Evolutionary conservation across 1,139 yeast genomes (phyloP), one percentile per base, ranked within the genome.

Genomic region (Trichomonascaceae sp.): DNA sequence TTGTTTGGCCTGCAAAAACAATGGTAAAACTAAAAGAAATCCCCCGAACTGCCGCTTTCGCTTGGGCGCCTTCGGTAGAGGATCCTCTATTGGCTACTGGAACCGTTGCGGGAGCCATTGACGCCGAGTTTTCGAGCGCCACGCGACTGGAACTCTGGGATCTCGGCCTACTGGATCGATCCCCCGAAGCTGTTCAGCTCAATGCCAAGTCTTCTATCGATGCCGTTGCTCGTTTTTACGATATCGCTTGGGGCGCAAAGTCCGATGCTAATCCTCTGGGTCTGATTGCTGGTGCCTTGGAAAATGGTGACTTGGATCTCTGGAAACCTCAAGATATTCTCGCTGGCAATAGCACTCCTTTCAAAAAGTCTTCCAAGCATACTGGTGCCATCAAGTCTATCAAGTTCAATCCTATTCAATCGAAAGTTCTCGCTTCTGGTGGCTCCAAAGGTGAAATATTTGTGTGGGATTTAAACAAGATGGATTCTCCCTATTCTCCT

Each of bases 91-190:
- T 91, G 63, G 97, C 89, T 27, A 82, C 96, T 1, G 99, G 96
- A 45, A 86, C 97, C 0, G 88, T 88, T 19, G 93, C 98, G 0
- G 98, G 98, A 15, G 95, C 97, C 15, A 86, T 93, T 62, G 97
- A 89, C 66, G 87, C 87, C 51, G 83, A 86, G 66, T 90, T 91
- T 71, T 84, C 91, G 50, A 83, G 95, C 41, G 78, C 84, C 41
- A 84, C 96, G 2, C 73, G 80, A 30, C 74, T 93, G 57, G 95
- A 89, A 64, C 76, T 93, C 58, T 87, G 95, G 88, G 83, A 83
- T 61, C 78, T 87, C 7, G 79, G 89, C 58, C 71, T 82, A 38
- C 67, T 77, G 60, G 68, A 69, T 63, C 62, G 72, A 67, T 61
- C 74, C 54, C 47, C 70, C 67, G 57, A 63, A 24, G 63, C 66